Percentiles rank a stretch among this genome's conserved stretches.
These are phyloP conservation scores for Daldinia loculata DNA, from an alignment of 495 filamentous ascomycete species.

Conservation along the genomic window DNA sequence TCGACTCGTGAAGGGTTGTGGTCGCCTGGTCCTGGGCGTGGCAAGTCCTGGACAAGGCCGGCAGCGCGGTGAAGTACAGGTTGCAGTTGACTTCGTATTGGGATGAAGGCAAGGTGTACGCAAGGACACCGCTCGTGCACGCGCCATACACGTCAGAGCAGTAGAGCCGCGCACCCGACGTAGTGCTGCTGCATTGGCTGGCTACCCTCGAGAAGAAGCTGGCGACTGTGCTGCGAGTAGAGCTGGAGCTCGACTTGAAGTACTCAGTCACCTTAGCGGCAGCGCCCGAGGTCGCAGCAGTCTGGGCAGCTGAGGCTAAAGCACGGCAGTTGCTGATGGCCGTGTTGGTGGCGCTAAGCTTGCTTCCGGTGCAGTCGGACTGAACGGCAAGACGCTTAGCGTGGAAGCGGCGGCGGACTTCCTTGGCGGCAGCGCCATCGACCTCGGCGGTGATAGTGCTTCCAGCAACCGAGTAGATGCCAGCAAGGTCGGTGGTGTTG, in stretches of 20 bases:
- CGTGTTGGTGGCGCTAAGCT: conserved; percentile 51
- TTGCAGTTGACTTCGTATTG: conserved; percentile 66
- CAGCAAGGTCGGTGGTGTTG: conserved; percentile 56
- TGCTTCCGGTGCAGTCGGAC: conserved; percentile 59
- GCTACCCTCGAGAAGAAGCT: conserved; percentile 62
- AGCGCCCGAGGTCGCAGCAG: conserved; percentile 59
- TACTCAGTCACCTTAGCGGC: conserved; percentile 65
- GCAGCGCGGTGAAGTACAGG: conserved; percentile 60
- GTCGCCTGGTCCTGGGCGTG: conserved; percentile 61
- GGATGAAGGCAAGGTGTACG: conserved; percentile 63
- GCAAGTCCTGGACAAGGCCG: conserved; percentile 29
- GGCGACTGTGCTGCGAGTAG: conserved; percentile 59
- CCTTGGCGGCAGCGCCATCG: conserved; percentile 60
- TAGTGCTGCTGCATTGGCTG: conserved; percentile 57
- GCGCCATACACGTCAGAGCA: conserved; percentile 62
- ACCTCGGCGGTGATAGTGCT: conserved; percentile 60
- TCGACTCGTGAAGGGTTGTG: conserved; percentile 69
- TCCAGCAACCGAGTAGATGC: conserved; percentile 54
- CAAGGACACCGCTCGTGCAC: conserved; percentile 63
- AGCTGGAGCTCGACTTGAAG: conserved; percentile 65
- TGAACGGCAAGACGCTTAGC: conserved; percentile 60
- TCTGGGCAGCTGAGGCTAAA: conserved; percentile 62
- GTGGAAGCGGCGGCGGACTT: conserved; percentile 57
- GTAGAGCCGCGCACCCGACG: conserved; percentile 58
- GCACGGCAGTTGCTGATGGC: conserved; percentile 61